Percentiles rank a stretch among this genome's conserved stretches.
Evolutionary conservation across 2,329 filamentous ascomycete genomes (phyloP).

Genomic region (Penicillium olsonii): DNA sequence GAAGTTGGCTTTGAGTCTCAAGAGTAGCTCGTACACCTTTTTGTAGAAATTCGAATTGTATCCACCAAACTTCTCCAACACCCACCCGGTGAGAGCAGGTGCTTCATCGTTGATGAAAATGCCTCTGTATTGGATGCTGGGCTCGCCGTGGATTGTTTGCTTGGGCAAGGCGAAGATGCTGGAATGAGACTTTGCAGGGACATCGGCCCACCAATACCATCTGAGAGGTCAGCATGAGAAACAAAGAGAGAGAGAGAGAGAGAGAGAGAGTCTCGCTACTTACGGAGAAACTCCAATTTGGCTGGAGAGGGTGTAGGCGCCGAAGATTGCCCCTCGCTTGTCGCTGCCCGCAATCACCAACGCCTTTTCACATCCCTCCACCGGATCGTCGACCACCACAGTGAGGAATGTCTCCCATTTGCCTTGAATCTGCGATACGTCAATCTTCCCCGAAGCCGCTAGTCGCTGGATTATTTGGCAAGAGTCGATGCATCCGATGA

Average conservation of each 20-base stretch:
- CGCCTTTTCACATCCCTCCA: slow-evolving; percentile 58
- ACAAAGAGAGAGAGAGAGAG: not conserved
- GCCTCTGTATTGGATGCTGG: slow-evolving; percentile 67
- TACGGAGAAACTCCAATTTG: slow-evolving; percentile 52
- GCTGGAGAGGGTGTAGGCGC: slow-evolving; percentile 70
- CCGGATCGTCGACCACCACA: slow-evolving; percentile 58
- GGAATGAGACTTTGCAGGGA: slow-evolving; percentile 53
- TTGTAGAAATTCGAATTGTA: slow-evolving; percentile 66
- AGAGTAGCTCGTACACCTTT: slow-evolving; percentile 69
- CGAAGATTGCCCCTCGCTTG: slow-evolving; percentile 67
- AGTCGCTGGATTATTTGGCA: slow-evolving; percentile 6
- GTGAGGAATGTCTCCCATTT: slow-evolving; percentile 71
- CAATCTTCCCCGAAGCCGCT: slow-evolving; percentile 50
- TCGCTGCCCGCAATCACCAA: slow-evolving; percentile 70
- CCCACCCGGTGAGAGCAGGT: slow-evolving; percentile 67
- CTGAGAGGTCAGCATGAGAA: slow-evolving; percentile 2
- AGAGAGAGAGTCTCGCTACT: not conserved
- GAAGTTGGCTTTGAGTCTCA: slow-evolving; percentile 71
- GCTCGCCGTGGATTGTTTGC: slow-evolving; percentile 59
- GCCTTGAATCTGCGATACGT: slow-evolving; percentile 59
- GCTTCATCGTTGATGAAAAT: slow-evolving; percentile 73
- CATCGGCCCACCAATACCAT: slow-evolving; percentile 70
- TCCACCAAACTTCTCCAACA: slow-evolving; percentile 51
- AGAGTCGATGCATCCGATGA: slow-evolving; percentile 15
- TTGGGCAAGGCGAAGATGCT: slow-evolving; percentile 58